These are phyloP conservation scores for Plantago major DNA, from an alignment of 257 asterid genomes.

Conservation along the genomic window DNA sequence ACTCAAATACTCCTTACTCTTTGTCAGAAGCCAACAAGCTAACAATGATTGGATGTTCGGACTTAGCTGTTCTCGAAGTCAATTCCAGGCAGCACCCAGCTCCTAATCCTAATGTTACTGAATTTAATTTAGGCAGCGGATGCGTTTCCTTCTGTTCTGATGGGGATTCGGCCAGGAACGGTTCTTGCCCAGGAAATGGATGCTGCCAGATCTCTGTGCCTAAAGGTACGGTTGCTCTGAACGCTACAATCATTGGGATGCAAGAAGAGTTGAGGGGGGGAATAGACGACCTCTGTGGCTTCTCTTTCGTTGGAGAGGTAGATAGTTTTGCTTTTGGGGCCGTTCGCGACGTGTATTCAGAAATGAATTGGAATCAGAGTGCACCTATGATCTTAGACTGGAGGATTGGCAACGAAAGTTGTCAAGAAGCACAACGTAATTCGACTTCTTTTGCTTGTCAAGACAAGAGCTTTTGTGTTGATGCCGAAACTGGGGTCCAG, in stretches of 20 bases:
- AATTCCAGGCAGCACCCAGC: conserved; percentile 9
- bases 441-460: conserved; percentile 11
- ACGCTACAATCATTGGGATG: conserved; percentile 15
- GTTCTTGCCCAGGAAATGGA: conserved; percentile 33
- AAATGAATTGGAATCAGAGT: conserved; percentile 2
- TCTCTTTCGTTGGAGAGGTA: conserved; percentile 24
- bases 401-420: conserved; percentile 23
- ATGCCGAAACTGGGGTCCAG: conserved; percentile 18
- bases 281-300: conserved; percentile 17
- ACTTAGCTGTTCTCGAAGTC: conserved; percentile 22
- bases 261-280: conserved; percentile 14
- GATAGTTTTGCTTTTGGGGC: conserved; percentile 17
- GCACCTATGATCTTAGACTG: conserved; percentile 24
- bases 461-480: conserved; percentile 17
- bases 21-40: conserved; percentile 23
- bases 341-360: conserved; percentile 18
- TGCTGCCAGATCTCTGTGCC: conserved; percentile 29
- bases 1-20: conserved; percentile 24
- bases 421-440: conserved; percentile 14
- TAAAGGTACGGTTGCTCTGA: conserved; percentile 20
- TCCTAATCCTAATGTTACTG: conserved; percentile 13
- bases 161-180: conserved; percentile 17
- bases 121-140: conserved; percentile 18
- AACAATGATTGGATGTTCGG: conserved; percentile 25
- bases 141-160: conserved; percentile 29